phyloP scores from a whole-genome alignment of 306 rosid genomes.

The Prunus mongolica region DNA sequence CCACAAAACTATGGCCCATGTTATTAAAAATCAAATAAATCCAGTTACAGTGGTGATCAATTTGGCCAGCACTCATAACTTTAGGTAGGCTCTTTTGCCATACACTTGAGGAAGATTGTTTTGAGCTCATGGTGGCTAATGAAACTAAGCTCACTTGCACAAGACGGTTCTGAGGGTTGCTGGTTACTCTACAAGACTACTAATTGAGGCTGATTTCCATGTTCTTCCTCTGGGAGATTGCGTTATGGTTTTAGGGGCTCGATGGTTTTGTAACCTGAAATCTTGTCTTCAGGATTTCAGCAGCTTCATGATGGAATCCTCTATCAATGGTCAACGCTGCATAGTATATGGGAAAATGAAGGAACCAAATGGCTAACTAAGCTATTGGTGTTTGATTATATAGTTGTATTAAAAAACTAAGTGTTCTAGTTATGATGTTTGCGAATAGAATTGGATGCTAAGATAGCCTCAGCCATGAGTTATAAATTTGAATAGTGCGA shows the following conservation, averaged over 20 bases:
- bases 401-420: neutral
- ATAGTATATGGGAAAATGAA: neutral
- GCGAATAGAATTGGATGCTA: neutral
- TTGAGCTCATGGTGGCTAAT: neutral
- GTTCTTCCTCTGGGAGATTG: neutral
- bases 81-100: neutral
- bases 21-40: neutral
- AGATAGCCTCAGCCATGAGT: neutral
- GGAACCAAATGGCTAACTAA: neutral
- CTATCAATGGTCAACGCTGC: too few relatives aligned
- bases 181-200: neutral
- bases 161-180: neutral
- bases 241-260: neutral
- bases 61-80: neutral
- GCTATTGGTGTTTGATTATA: neutral
- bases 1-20: neutral
- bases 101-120: neutral
- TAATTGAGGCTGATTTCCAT: neutral
- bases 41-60: neutral
- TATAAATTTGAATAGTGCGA: neutral
- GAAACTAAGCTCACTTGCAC: neutral
- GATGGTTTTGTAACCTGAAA: neutral
- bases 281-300: neutral
- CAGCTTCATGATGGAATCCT: neutral
- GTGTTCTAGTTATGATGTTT: neutral